Base-by-base conservation (phyloP, 441 rosid species). In the Hura crepitans region DNA sequence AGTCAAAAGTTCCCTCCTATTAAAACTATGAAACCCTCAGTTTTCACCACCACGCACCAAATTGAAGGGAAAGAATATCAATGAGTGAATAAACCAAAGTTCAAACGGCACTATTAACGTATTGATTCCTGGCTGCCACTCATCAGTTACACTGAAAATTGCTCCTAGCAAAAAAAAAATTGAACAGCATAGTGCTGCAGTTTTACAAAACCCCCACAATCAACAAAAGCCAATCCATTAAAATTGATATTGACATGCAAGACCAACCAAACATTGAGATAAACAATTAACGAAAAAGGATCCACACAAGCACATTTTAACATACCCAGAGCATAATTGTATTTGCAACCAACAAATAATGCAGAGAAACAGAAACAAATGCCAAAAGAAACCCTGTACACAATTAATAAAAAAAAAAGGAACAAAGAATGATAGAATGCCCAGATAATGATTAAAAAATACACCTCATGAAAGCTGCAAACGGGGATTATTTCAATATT, bases 391-490 rank as follows among this genome's bases (percentile, higher is more conserved):
- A n/a, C 42, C 35, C 46, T 42, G 50, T 12, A 71, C 50, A 74
- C 62, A 61, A 67, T n/a, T 4, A 62, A 59, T 20, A 18, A 54
- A 33, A 18, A 14, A n/a, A 1, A 30, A 62, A 17, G 5, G 11
- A 18, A 47, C 6, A 53, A 35, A 31, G 22, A 57, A 62, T 64
- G 28, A 2, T 70, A 14, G 11, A 58, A 50, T 20, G 22, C 55
- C 72, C 49, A 43, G 22, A 49, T 15, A 69, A 51, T 6, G 8
- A 65, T 55, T 49, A 37, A 68, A 56, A 18, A 65, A 47, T 42
- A 63, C 71, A 95, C 99, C 96, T 90, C 82, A 62, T 81, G 91
- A 81, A 95, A 95, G 80, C 72, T 81, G 76, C 86, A 84, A 79
- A 89, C 96, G 46, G 84, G 80, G 64, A 83, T 81, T 75, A 83